Evolutionary conservation across 2,329 filamentous ascomycete genomes (phyloP).

Genomic region (Fusarium buxicola): DNA sequence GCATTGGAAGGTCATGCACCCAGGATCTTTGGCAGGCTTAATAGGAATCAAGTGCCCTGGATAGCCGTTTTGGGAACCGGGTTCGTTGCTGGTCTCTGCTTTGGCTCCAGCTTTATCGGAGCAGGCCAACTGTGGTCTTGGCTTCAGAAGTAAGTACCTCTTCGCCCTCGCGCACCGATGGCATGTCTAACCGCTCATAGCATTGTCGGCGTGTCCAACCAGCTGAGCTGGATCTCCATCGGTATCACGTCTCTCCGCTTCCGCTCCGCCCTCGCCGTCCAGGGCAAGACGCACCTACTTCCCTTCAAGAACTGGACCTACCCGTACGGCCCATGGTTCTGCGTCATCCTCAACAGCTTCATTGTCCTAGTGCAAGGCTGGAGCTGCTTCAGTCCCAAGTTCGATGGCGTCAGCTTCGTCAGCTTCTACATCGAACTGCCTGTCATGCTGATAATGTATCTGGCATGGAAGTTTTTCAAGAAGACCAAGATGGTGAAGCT

Average conservation of each 20-base stretch:
- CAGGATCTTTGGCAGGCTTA: constrained; percentile 58
- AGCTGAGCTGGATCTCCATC: constrained; percentile 74
- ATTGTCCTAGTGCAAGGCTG: constrained; percentile 74
- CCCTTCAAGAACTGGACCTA: constrained; percentile 77
- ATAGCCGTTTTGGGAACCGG: constrained; percentile 62
- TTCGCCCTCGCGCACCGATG: background rate
- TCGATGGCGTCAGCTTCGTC: constrained; percentile 70
- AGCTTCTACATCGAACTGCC: constrained; percentile 73
- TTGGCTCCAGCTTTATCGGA: constrained; percentile 73
- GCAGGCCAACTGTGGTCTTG: constrained; percentile 74
- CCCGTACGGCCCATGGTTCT: constrained; percentile 68
- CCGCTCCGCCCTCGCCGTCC: constrained; percentile 65
- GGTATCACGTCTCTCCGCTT: constrained; percentile 74
- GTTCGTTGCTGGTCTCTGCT: constrained; percentile 69
- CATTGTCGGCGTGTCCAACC: constrained; percentile 75
- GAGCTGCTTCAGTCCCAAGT: constrained; percentile 69
- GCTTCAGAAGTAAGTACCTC: constrained; percentile 68
- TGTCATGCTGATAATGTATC: constrained; percentile 71
- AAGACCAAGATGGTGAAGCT: constrained; percentile 68
- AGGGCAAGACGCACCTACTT: constrained; percentile 69
- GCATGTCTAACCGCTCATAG: constrained; percentile 46
- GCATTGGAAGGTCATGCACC: constrained; percentile 64
- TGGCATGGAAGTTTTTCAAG: constrained; percentile 78
- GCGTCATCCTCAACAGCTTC: constrained; percentile 67
- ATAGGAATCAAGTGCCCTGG: constrained; percentile 53